Conservation (phyloP, 1,284 basidiomycete genomes). For the Coniophora puteana region DNA sequence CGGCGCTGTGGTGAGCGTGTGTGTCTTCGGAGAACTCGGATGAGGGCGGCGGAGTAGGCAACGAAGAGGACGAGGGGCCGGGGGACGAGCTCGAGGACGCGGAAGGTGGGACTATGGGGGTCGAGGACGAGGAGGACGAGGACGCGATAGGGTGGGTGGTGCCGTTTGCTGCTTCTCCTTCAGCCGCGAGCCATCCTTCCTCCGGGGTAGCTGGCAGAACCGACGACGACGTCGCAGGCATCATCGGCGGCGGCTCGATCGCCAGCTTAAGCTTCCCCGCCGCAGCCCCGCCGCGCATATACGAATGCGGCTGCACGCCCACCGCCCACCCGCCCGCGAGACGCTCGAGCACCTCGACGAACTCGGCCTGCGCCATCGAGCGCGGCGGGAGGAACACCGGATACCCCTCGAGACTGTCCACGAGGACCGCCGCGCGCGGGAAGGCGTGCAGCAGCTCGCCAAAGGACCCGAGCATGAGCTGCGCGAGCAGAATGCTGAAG, state of each 20-base stretch:
- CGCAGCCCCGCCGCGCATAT: slow-evolving; percentile 28
- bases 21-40: slow-evolving; percentile 17
- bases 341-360: slow-evolving; percentile 74
- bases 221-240: slow-evolving; percentile 11
- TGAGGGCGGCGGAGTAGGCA: slow-evolving; percentile 19
- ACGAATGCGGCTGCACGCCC: slow-evolving; percentile 55
- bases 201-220: no score
- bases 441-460: slow-evolving; percentile 56
- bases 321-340: slow-evolving; percentile 66
- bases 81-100: slow-evolving; percentile 20
- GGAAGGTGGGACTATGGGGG: slow-evolving; percentile 14
- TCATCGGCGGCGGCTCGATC: slow-evolving; percentile 28
- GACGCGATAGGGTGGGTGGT: slow-evolving; percentile 16
- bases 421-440: slow-evolving; percentile 54
- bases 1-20: no score
- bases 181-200: no score
- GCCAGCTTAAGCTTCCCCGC: slow-evolving; percentile 46
- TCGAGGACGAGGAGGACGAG: slow-evolving; percentile 21
- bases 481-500: slow-evolving; percentile 69
- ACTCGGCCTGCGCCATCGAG: slow-evolving; percentile 83
- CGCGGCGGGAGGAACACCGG: slow-evolving; percentile 80
- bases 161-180: no score
- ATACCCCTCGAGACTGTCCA: slow-evolving; percentile 80
- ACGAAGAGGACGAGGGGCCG: slow-evolving; percentile 15
- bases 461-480: slow-evolving; percentile 74